Conservation (phyloP, 2,329 filamentous ascomycete species). For the Graphium sp. region DNA sequence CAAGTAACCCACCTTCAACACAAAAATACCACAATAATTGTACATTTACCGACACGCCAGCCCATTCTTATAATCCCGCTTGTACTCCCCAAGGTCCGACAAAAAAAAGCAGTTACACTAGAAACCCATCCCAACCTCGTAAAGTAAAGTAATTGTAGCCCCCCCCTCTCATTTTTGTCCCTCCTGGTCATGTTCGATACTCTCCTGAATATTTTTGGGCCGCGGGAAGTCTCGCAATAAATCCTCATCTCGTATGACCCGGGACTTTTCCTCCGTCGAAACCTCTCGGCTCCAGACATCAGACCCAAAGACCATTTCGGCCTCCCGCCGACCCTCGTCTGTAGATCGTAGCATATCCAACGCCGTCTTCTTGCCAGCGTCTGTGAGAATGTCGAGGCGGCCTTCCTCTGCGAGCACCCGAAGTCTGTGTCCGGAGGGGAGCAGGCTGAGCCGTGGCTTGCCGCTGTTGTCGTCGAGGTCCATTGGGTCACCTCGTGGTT, state of each 20-base stretch:
- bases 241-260: slow-evolving; percentile 7
- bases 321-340: slow-evolving; percentile 29
- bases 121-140: too few relatives aligned
- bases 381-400: slow-evolving; percentile 25
- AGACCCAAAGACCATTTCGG: slow-evolving; percentile 31
- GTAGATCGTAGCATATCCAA: slow-evolving; percentile 34
- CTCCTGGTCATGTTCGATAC: too few relatives aligned
- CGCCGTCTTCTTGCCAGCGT: slow-evolving; percentile 28
- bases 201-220: slow-evolving; percentile 9
- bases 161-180: too few relatives aligned
- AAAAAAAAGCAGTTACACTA: too few relatives aligned
- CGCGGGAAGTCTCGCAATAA: too few relatives aligned
- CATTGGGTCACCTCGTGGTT: slow-evolving; percentile 17
- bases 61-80: too few relatives aligned
- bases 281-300: slow-evolving; percentile 23
- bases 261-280: slow-evolving; percentile 7
- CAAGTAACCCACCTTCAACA: not conserved
- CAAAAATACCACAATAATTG: not conserved
- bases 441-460: slow-evolving; percentile 26
- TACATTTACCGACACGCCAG: too few relatives aligned
- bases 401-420: slow-evolving; percentile 19
- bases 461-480: slow-evolving; percentile 19
- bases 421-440: slow-evolving; percentile 22
- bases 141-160: too few relatives aligned
- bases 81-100: too few relatives aligned